Evolutionary conservation across 176 grass and related monocot genomes (phyloP).

Genomic region (Microstegium vimineum): DNA sequence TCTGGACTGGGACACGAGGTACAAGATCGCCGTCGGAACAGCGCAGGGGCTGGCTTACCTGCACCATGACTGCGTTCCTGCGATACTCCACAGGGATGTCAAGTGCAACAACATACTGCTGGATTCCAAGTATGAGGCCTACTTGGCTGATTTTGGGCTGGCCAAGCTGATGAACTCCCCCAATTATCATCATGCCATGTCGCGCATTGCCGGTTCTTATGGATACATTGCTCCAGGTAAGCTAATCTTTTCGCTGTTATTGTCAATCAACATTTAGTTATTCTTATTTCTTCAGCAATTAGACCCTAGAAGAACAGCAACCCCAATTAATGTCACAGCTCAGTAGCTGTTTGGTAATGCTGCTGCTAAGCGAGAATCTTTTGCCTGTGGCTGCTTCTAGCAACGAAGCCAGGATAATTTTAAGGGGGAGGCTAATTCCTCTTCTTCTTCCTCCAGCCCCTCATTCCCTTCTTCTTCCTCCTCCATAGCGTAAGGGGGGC

Average conservation of each 20-base stretch:
- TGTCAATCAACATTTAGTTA: not conserved
- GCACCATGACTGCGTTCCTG: slow-evolving; percentile 82
- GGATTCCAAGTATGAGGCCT: slow-evolving; percentile 79
- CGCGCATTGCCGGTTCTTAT: slow-evolving; percentile 77
- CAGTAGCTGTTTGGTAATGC: slow-evolving; percentile 12
- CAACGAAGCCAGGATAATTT: no score
- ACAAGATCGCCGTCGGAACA: slow-evolving; percentile 72
- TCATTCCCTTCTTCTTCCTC: no score
- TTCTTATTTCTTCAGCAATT: not conserved
- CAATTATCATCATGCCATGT: slow-evolving; percentile 90
- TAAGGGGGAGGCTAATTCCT: no score
- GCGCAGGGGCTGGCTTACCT: slow-evolving; percentile 91
- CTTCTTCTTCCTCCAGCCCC: no score
- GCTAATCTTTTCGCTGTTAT: slow-evolving; percentile 11
- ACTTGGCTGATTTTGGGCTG: slow-evolving; percentile 91
- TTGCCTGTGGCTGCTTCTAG: slow-evolving; percentile 37
- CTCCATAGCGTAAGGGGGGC: no score
- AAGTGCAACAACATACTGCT: slow-evolving; percentile 97
- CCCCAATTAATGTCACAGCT: slow-evolving; percentile 18
- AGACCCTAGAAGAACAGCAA: slow-evolving; percentile 3
- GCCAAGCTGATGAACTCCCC: slow-evolving; percentile 97
- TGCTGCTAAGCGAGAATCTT: slow-evolving; percentile 38
- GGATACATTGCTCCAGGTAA: slow-evolving; percentile 98
- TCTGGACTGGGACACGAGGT: slow-evolving; percentile 87
- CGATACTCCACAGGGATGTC: slow-evolving; percentile 88